Percentiles rank a stretch among this genome's conserved stretches.
Conservation (phyloP, 1,284 basidiomycete genomes). For the Leccinum griseonigrum region DNA sequence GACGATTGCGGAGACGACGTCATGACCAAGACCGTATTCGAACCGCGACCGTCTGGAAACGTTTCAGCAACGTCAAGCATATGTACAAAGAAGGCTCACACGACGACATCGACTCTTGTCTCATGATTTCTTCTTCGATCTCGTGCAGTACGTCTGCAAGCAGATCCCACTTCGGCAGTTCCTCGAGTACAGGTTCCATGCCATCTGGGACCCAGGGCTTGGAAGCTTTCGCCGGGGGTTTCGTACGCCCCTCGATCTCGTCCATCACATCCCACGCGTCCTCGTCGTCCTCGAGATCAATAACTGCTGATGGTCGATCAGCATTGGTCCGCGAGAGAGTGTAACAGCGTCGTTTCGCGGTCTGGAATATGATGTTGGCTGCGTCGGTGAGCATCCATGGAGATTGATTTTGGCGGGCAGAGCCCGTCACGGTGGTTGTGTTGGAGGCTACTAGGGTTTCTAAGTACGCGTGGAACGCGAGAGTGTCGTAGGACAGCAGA, state of each 20-base stretch:
- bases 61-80: background rate
- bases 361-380: slow-evolving; percentile 83
- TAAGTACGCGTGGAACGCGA: slow-evolving; percentile 90
- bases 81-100: slow-evolving; percentile 26
- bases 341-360: slow-evolving; percentile 82
- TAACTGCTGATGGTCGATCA: slow-evolving; percentile 12
- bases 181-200: slow-evolving; percentile 88
- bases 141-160: slow-evolving; percentile 87
- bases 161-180: slow-evolving; percentile 93
- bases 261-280: slow-evolving; percentile 65
- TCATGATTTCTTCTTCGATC: slow-evolving; percentile 85
- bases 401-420: slow-evolving; percentile 64
- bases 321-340: slow-evolving; percentile 42
- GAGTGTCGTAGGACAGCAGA: slow-evolving; percentile 87
- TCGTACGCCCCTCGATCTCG: slow-evolving; percentile 50
- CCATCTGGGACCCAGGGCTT: slow-evolving; percentile 70
- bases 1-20: slow-evolving; percentile 80
- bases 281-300: slow-evolving; percentile 53
- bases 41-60: slow-evolving; percentile 49
- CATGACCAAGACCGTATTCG: slow-evolving; percentile 86
- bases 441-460: slow-evolving; percentile 87
- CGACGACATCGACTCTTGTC: slow-evolving; percentile 46
- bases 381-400: slow-evolving; percentile 90
- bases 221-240: slow-evolving; percentile 13
- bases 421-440: slow-evolving; percentile 50